phyloP scores from a whole-genome alignment of 2,329 filamentous ascomycete genomes.

The Penicillium polonicum region DNA sequence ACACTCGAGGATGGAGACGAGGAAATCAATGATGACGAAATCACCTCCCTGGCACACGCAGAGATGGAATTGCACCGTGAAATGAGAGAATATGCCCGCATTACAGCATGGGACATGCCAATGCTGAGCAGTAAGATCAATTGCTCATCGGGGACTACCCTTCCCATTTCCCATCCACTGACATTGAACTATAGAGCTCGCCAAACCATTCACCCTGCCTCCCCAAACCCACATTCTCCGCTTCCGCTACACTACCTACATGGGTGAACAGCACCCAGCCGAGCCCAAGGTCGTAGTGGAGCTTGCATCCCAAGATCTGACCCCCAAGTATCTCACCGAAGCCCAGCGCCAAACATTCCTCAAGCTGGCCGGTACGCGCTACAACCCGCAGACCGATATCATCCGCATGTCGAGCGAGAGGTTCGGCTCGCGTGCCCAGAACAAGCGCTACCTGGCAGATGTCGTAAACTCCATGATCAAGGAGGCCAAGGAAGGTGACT shows the following conservation, averaged over 20 bases:
- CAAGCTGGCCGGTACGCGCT: constrained; percentile 81
- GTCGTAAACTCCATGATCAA: constrained; percentile 69
- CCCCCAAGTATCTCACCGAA: constrained; percentile 57
- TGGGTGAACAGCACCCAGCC: constrained; percentile 90
- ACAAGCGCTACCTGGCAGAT: constrained; percentile 91
- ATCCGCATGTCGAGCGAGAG: constrained; percentile 90
- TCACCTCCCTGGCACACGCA: constrained; percentile 76
- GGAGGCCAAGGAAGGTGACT: constrained; percentile 78
- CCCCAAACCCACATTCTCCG: constrained; percentile 67
- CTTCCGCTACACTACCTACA: constrained; percentile 95
- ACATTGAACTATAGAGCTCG: constrained; percentile 60
- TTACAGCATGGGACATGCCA: constrained; percentile 95
- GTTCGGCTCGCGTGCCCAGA: constrained; percentile 86
- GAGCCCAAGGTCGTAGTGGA: constrained; percentile 93
- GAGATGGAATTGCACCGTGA: constrained; percentile 88
- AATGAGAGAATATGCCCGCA: constrained; percentile 79
- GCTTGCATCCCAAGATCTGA: constrained; percentile 72
- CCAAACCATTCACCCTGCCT: constrained; percentile 76
- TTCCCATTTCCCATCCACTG: constrained; percentile 5
- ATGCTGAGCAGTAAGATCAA: constrained; percentile 71
- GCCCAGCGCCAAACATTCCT: constrained; percentile 75
- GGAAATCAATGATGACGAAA: constrained; percentile 70
- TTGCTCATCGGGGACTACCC: no score
- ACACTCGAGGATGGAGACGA: constrained; percentile 55
- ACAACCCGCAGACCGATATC: constrained; percentile 78